These are phyloP conservation scores for Colletotrichum plurivorum DNA, from an alignment of 2,329 filamentous ascomycete species.

Conservation along the genomic window DNA sequence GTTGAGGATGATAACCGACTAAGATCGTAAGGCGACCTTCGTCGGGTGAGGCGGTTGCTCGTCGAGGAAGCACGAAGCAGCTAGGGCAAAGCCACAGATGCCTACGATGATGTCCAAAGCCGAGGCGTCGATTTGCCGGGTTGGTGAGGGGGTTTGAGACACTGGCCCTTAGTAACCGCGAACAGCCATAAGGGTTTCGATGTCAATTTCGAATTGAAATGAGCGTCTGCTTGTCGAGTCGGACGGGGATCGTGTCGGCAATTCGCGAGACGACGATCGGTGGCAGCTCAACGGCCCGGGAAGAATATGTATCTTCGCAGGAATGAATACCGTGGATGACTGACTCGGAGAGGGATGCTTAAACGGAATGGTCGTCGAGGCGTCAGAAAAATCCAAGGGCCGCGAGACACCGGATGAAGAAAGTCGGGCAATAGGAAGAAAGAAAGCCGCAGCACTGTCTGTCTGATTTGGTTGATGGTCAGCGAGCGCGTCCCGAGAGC, in stretches of 20 bases:
- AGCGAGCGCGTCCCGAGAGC: slow-evolving; percentile 21
- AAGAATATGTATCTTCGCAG: slow-evolving; percentile 13
- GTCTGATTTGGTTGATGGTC: slow-evolving; percentile 20
- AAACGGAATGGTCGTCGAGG: slow-evolving; percentile 16
- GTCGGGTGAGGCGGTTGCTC: slow-evolving; percentile 46
- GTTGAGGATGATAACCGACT: slow-evolving; percentile 49
- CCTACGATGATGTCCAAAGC: slow-evolving; percentile 15
- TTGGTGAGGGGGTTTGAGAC: slow-evolving; percentile 18
- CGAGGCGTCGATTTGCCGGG: slow-evolving; percentile 11
- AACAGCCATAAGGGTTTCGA: slow-evolving; percentile 37
- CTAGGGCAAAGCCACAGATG: not conserved
- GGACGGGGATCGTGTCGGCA: not conserved
- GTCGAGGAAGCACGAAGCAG: slow-evolving; percentile 19
- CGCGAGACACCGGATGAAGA: slow-evolving; percentile 36
- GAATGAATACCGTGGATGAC: slow-evolving; percentile 18
- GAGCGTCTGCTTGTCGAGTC: slow-evolving; percentile 1
- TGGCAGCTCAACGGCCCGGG: not conserved
- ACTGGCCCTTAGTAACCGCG: slow-evolving; percentile 29
- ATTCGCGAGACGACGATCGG: not conserved
- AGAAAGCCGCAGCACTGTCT: slow-evolving; percentile 23
- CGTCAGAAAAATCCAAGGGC: slow-evolving; percentile 18
- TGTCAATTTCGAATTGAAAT: slow-evolving; percentile 7
- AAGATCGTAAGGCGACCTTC: slow-evolving; percentile 57
- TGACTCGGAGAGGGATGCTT: not conserved
- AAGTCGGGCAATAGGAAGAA: slow-evolving; percentile 22